Evolutionary conservation across 805 yeast species (phyloP).

Genomic region (Metschnikowia koreensis): DNA sequence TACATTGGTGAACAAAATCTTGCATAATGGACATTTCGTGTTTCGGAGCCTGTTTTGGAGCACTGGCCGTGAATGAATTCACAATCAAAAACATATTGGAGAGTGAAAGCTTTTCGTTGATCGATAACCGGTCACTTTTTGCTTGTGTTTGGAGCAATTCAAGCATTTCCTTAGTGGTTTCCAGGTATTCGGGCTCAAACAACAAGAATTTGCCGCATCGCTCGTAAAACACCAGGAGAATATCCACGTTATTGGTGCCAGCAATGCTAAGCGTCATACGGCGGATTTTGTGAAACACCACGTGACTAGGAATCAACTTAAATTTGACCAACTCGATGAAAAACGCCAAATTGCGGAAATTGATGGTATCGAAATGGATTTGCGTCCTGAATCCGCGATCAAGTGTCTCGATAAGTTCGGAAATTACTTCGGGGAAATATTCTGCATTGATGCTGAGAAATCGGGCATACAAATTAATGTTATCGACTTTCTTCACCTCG

Average conservation of each 20-base stretch:
- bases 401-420: conserved; percentile 51
- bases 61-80: conserved; percentile 38
- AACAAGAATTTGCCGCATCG: conserved; percentile 66
- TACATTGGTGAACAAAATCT: conserved; percentile 16
- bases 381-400: conserved; percentile 63
- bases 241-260: conserved; percentile 62
- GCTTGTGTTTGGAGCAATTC: conserved; percentile 50
- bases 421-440: conserved; percentile 48
- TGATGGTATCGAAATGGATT: conserved; percentile 49
- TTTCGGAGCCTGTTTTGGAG: not conserved
- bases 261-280: conserved; percentile 51
- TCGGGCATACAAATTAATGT: conserved; percentile 54
- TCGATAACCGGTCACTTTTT: conserved; percentile 47
- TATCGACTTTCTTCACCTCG: conserved; percentile 46
- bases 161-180: conserved; percentile 63
- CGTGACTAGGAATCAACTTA: conserved; percentile 65
- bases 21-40: conserved; percentile 6
- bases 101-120: conserved; percentile 57
- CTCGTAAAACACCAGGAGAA: conserved; percentile 69
- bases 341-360: conserved; percentile 57
- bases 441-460: conserved; percentile 62
- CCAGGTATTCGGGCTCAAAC: conserved; percentile 53
- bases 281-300: conserved; percentile 71
- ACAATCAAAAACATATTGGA: conserved; percentile 53
- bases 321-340: conserved; percentile 78